phyloP scores from a whole-genome alignment of 148 eudicot species.

The Rhododendron ovatum region DNA sequence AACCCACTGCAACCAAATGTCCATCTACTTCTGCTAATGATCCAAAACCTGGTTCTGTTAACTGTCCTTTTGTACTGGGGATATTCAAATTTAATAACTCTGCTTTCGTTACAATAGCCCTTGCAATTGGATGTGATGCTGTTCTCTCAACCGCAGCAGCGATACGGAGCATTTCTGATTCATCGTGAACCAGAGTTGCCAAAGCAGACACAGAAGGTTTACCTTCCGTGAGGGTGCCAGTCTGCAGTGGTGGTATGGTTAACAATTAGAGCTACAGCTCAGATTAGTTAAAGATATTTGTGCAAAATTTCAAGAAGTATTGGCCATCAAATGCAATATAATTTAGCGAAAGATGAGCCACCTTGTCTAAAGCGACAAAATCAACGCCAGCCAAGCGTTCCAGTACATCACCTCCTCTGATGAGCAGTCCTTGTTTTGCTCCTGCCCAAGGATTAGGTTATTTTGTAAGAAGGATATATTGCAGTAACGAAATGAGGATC shows the following conservation, averaged over 20 bases:
- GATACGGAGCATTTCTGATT: conserved; percentile 65
- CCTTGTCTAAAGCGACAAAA: conserved; percentile 82
- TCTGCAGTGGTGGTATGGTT: conserved; percentile 35
- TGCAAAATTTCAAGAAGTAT: not conserved
- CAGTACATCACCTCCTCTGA: conserved; percentile 95
- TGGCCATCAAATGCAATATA: not conserved
- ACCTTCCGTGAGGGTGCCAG: conserved; percentile 97
- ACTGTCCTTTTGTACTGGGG: conserved; percentile 67
- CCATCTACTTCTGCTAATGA: conserved; percentile 93
- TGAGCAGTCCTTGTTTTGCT: conserved; percentile 90
- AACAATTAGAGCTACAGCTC: not conserved
- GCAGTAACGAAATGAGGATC: not conserved
- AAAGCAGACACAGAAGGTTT: conserved; percentile 78
- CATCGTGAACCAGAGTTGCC: conserved; percentile 43
- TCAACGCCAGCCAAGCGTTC: conserved; percentile 81
- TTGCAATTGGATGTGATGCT: conserved; percentile 91
- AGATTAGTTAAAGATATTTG: not conserved
- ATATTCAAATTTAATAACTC: conserved; percentile 54
- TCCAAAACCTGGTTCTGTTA: conserved; percentile 94
- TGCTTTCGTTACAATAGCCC: conserved; percentile 73
- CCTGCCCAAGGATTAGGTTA: conserved; percentile 36
- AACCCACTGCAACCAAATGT: conserved; percentile 79
- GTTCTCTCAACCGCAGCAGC: conserved; percentile 99
- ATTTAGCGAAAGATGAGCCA: conserved; percentile 13
- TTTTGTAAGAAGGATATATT: not conserved